Base-by-base conservation (phyloP, 768 basidiomycete genomes). In the Termitomyces sp. region DNA sequence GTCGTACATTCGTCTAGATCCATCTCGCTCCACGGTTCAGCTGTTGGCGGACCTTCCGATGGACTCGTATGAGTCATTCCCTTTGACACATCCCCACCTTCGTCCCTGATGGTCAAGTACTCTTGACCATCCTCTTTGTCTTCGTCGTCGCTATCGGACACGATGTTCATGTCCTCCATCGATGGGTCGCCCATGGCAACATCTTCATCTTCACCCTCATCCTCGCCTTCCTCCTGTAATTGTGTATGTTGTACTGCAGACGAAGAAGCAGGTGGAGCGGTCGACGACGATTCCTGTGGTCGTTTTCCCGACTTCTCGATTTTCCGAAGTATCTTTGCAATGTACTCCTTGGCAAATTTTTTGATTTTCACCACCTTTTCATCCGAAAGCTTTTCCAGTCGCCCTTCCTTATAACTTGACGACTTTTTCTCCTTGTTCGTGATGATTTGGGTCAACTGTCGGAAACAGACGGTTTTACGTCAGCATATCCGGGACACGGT, bases 341-440 rank as follows among this genome's bases (percentile, higher is more conserved):
- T 87, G 72, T 92, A 98, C 46, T 97, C 94, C 73, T 96, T 94
- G 38, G 90, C 80, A 70, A 95, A 98, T 69, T 91, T 89, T 75
- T 94, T 96, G 73, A 98, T 94, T 76, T 98, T 98, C 49, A 71
- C 68, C 22, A 83, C 77, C 71, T 98, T 98, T 65, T 98, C 96
- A 4, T 95, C 91, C 3, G 92, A 87, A 24, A 98, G 81, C 2
- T 82, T 44, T 3, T 94, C 91, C 15, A 96, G 81, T 57, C 83
- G 83, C 20, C 83, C 82, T n/a, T 90, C 87, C 59, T 81, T 83
- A 69, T 90, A 98, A 46, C 84, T 86, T 3, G 86, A 75, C 0
- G 92, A 91, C 72, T 94, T 96, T 75, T 96, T 96, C 79, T 99
- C 96, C 74, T 97, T 97, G 55, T 95, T 91, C n/a, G 88, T 82